Evolutionary conservation across 495 filamentous ascomycete species (phyloP).

Genomic region (Schizothecium vesticola): DNA sequence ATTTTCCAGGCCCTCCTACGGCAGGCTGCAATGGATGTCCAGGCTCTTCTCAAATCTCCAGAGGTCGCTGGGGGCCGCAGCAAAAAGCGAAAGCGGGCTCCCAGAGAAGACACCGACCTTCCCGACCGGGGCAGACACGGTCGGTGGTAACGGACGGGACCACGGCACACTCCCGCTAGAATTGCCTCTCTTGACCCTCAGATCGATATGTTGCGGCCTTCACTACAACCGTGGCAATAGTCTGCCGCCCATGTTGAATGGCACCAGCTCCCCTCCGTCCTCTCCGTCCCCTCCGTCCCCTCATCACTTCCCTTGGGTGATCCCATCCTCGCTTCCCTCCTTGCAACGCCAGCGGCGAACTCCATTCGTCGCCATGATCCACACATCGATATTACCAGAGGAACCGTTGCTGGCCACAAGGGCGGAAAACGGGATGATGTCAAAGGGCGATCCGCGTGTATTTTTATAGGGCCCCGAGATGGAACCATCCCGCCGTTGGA

Average conservation of each 20-base stretch:
- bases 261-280: no score
- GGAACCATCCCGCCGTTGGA: neutral
- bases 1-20: neutral
- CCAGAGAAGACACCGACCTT: neutral
- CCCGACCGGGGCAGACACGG: neutral
- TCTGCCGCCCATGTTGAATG: no score
- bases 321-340: neutral
- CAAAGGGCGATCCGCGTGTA: neutral
- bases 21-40: neutral
- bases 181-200: neutral
- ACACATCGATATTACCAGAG: neutral
- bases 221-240: neutral
- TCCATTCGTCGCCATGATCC: no score
- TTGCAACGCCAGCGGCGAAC: neutral
- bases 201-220: neutral
- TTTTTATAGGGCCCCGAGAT: neutral
- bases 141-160: no score
- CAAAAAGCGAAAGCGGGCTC: neutral
- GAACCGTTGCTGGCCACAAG: neutral
- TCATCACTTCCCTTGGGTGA: neutral
- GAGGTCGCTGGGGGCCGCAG: neutral
- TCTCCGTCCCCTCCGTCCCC: no score
- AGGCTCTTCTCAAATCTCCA: neutral
- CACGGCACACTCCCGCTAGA: no score
- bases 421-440: neutral